A percentile compares a stretch with the other conserved stretches of the same genome.
These are phyloP conservation scores for Thelonectria blattea DNA, from an alignment of 2,329 filamentous ascomycete species.

Conservation along the genomic window DNA sequence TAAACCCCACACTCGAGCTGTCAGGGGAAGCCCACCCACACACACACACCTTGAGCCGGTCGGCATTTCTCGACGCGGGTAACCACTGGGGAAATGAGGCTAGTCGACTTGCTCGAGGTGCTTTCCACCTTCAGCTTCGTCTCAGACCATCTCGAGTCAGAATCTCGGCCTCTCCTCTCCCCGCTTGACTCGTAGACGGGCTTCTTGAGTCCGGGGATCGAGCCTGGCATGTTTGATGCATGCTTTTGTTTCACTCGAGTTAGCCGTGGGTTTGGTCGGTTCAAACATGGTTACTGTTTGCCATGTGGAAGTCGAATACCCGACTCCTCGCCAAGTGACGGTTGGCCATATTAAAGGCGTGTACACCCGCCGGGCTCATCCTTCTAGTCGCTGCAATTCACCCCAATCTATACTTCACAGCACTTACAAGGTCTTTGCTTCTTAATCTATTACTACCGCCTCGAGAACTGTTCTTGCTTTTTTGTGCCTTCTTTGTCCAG, in stretches of 20 bases:
- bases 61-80: too few species aligned
- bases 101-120: not conserved
- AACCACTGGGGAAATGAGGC: not conserved
- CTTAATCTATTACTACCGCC: too few species aligned
- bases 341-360: conserved; percentile 1
- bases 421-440: not conserved
- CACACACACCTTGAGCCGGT: too few species aligned
- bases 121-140: not conserved
- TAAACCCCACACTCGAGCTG: conserved; percentile 2
- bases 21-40: too few species aligned
- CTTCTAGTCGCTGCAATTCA: not conserved
- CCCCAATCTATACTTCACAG: not conserved
- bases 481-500: too few species aligned
- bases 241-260: not conserved
- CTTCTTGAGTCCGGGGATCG: not conserved
- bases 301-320: conserved; percentile 11
- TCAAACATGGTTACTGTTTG: conserved; percentile 9
- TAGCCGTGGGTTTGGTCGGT: conserved; percentile 20
- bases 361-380: not conserved
- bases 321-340: not conserved
- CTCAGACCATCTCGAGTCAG: not conserved
- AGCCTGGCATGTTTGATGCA: not conserved
- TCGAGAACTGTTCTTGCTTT: too few species aligned
- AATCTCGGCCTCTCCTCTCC: not conserved
- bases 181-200: conserved; percentile 1